phyloP scores from a whole-genome alignment of 768 basidiomycete genomes.

The Hydnomerulius pinastri region DNA sequence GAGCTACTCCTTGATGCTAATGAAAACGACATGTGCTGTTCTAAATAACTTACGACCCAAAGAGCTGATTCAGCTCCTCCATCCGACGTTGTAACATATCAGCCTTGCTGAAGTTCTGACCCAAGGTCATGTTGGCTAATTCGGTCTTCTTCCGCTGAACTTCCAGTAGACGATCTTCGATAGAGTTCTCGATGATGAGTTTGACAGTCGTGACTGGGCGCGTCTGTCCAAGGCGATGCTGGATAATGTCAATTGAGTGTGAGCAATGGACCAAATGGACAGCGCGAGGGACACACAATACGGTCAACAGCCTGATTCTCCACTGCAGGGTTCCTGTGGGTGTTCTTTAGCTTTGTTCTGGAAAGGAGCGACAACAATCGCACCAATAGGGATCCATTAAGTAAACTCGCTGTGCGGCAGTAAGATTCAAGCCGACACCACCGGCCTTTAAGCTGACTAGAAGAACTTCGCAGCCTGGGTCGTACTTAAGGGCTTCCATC shows the following conservation, averaged over 20 bases:
- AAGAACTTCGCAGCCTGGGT: constrained; percentile 90
- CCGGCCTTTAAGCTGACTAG: constrained; percentile 96
- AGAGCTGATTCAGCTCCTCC: constrained; percentile 83
- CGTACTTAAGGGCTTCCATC: constrained; percentile 89
- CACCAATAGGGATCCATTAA: constrained; percentile 98
- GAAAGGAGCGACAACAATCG: constrained; percentile 9
- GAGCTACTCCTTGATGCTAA: constrained; percentile 17
- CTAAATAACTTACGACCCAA: constrained; percentile 46
- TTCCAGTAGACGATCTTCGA: constrained; percentile 89
- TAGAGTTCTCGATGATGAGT: constrained; percentile 91
- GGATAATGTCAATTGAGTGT: too few species aligned
- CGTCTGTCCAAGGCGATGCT: constrained; percentile 97
- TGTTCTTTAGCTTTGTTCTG: constrained; percentile 1
- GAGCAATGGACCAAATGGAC: background rate
- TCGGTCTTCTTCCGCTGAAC: constrained; percentile 95
- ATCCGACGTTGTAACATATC: constrained; percentile 85
- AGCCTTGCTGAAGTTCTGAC: constrained; percentile 82
- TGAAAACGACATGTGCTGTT: constrained; percentile 15
- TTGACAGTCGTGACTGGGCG: constrained; percentile 90
- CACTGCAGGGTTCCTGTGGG: constrained; percentile 86
- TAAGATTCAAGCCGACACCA: constrained; percentile 95
- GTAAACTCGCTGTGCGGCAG: constrained; percentile 91
- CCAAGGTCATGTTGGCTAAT: constrained; percentile 92
- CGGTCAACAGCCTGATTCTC: constrained; percentile 99
- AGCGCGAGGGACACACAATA: constrained; percentile 60